Percentiles rank a stretch among this genome's conserved stretches.
Conservation (phyloP, 345 rosid genomes). For the Cardiospermum halicacabum region DNA sequence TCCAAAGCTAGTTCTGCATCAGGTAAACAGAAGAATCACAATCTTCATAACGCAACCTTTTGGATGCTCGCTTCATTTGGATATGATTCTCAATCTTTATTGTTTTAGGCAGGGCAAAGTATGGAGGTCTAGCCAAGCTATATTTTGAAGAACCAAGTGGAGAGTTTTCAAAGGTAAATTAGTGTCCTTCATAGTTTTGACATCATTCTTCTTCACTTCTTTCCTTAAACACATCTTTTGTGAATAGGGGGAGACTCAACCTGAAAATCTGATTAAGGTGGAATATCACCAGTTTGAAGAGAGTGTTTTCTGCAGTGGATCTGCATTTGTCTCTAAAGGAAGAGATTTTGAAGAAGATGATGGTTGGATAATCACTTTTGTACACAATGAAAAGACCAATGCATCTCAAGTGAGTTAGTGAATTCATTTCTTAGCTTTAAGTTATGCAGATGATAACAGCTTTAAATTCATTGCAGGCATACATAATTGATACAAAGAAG, state of each 20-base stretch:
- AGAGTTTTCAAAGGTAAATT: conserved; percentile 8
- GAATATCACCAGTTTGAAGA: conserved; percentile 41
- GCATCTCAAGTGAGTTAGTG: conserved; percentile 40
- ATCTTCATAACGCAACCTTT: background rate
- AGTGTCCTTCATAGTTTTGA: background rate
- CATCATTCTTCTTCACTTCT: background rate
- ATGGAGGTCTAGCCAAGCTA: conserved; percentile 44
- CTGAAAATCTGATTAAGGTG: conserved; percentile 25
- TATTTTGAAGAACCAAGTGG: conserved; percentile 29
- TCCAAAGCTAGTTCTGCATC: conserved; percentile 30
- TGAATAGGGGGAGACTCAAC: conserved; percentile 6
- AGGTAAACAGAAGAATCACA: conserved; percentile 18
- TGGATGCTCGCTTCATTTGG: background rate
- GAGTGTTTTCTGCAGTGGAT: conserved; percentile 41
- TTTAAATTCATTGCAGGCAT: conserved; percentile 23
- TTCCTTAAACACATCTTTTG: background rate
- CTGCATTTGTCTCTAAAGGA: conserved; percentile 38
- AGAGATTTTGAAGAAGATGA: conserved; percentile 38
- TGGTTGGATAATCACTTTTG: conserved; percentile 50
- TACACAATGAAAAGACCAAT: conserved; percentile 42
- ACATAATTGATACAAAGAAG: conserved; percentile 31
- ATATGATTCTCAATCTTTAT: background rate
- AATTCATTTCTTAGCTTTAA: background rate
- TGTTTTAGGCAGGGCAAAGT: conserved; percentile 34
- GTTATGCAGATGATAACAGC: background rate